Conservation (phyloP, 1,139 yeast species). For the Candida sanyaensis region DNA sequence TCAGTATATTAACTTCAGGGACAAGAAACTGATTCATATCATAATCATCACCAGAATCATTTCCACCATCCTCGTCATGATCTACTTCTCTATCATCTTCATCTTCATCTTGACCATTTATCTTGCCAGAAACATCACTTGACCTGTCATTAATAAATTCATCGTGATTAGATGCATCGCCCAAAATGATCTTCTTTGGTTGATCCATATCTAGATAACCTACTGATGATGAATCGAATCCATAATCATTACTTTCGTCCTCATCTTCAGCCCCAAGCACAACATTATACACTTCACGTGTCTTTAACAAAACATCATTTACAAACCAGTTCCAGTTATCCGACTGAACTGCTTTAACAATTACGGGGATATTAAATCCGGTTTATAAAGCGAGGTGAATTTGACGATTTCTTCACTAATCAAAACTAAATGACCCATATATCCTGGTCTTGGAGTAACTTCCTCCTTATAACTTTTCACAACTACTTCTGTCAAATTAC, state of each 20-base stretch:
- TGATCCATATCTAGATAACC: slow-evolving; percentile 39
- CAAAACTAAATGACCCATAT: slow-evolving; percentile 48
- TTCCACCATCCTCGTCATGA: slow-evolving; percentile 30
- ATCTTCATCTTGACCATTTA: slow-evolving; percentile 6
- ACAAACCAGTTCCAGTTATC: slow-evolving; percentile 51
- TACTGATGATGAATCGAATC: slow-evolving; percentile 36
- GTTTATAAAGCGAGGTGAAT: slow-evolving; percentile 50
- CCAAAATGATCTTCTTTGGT: slow-evolving; percentile 30
- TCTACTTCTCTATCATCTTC: slow-evolving; percentile 20
- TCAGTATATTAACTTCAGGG: slow-evolving; percentile 14
- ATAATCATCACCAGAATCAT: slow-evolving; percentile 17
- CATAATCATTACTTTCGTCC: slow-evolving; percentile 20
- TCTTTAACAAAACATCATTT: slow-evolving; percentile 41
- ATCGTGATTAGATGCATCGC: slow-evolving; percentile 39
- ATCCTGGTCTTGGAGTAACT: slow-evolving; percentile 42
- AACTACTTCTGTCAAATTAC: slow-evolving; percentile 38
- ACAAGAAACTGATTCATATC: slow-evolving; percentile 15
- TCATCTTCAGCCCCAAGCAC: slow-evolving; percentile 44
- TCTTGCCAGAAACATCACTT: slow-evolving; percentile 1
- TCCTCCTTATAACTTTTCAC: slow-evolving; percentile 28
- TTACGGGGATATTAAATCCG: slow-evolving; percentile 47
- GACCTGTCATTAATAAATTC: slow-evolving; percentile 28
- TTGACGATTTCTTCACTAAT: slow-evolving; percentile 53
- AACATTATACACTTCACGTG: slow-evolving; percentile 49
- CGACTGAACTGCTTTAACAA: slow-evolving; percentile 38